A percentile compares a stretch with the other conserved stretches of the same genome.
phyloP scores from a whole-genome alignment of 2,329 filamentous ascomycete species.

The Bimuria novae-zelandiae region DNA sequence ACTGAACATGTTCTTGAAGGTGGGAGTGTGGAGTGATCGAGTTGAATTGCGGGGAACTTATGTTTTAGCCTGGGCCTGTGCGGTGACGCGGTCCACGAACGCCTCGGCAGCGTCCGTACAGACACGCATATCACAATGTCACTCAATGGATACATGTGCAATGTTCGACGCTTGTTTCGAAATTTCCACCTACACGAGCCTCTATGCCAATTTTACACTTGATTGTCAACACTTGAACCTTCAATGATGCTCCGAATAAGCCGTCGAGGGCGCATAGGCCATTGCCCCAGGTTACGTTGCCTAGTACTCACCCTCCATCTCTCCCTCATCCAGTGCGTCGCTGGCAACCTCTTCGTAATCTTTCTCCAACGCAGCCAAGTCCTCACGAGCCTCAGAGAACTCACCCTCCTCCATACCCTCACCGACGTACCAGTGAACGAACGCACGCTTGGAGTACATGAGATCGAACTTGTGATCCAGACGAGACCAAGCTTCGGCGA shows the following conservation, averaged over 20 bases:
- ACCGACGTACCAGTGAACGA: conserved; percentile 81
- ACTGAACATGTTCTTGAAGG: conserved; percentile 17
- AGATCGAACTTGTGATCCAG: conserved; percentile 77
- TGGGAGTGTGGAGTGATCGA: neutral
- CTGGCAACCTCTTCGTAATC: conserved; percentile 84
- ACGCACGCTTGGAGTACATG: conserved; percentile 78
- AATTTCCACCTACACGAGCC: conserved; percentile 3
- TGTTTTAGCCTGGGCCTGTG: conserved; percentile 7
- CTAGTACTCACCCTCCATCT: conserved; percentile 56
- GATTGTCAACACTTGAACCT: conserved; percentile 1
- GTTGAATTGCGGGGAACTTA: conserved; percentile 10
- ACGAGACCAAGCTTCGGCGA: conserved; percentile 73
- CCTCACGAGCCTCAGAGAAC: conserved; percentile 85
- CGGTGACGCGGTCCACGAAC: neutral
- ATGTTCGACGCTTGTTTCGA: neutral
- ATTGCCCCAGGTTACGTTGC: conserved; percentile 31
- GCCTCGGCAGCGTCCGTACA: conserved; percentile 5
- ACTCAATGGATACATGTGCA: neutral
- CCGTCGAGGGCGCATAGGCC: conserved; percentile 18
- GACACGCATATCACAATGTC: neutral
- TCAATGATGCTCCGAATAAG: neutral
- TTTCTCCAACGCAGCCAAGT: conserved; percentile 82
- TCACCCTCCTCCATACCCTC: conserved; percentile 94
- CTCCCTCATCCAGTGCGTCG: conserved; percentile 65
- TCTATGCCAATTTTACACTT: neutral